Evolutionary conservation across 352 stramenopile species (phyloP).

Genomic region (Globisporangium rhizosaccharum): DNA sequence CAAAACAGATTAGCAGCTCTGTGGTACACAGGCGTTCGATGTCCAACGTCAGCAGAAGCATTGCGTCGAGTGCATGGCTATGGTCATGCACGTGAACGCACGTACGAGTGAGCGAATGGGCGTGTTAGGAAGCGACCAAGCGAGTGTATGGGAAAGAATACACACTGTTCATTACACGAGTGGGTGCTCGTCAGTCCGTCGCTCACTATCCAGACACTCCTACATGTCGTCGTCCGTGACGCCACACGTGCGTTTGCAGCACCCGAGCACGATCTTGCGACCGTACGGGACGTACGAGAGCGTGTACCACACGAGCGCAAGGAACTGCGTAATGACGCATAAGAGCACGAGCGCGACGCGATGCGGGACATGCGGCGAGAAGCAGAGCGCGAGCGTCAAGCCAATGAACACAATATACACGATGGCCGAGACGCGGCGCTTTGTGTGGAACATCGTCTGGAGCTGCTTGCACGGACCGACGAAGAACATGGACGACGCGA

Average conservation of each 20-base stretch:
- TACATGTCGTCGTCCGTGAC: constrained; percentile 47
- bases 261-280: constrained; percentile 54
- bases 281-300: constrained; percentile 87
- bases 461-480: constrained; percentile 77
- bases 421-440: constrained; percentile 59
- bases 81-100: too few species aligned
- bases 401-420: constrained; percentile 80
- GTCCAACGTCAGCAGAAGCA: background rate
- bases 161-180: too few species aligned
- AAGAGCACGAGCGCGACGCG: constrained; percentile 67
- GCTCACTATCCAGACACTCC: background rate
- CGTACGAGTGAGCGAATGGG: too few species aligned
- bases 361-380: constrained; percentile 59
- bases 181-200: background rate
- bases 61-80: too few species aligned
- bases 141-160: too few species aligned
- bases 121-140: too few species aligned
- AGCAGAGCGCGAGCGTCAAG: constrained; percentile 72
- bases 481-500: constrained; percentile 84
- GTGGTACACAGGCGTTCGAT: background rate
- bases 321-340: constrained; percentile 71
- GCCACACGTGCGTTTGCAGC: constrained; percentile 59
- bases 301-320: constrained; percentile 82
- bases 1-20: constrained; percentile 48
- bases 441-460: constrained; percentile 80